Evolutionary conservation across 169 alveolate species (phyloP).

Genomic region (Cryptosporidium sp.): DNA sequence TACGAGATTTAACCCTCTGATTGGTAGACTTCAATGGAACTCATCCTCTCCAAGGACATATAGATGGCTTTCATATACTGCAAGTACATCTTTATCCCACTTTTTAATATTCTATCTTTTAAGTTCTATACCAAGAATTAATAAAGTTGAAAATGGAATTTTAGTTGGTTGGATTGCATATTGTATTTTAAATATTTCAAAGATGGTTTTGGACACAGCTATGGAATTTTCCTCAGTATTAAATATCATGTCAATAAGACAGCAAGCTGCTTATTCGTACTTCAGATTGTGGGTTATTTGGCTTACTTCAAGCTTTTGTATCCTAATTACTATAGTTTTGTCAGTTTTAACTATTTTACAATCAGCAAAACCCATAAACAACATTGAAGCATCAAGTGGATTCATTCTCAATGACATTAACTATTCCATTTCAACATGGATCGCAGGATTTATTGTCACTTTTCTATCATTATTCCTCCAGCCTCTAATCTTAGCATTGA

Average conservation of each 20-base stretch:
- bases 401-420: slow-evolving; percentile 59
- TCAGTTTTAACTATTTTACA: slow-evolving; percentile 58
- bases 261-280: slow-evolving; percentile 60
- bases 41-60: slow-evolving; percentile 61
- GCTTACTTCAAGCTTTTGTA: slow-evolving; percentile 54
- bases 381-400: slow-evolving; percentile 45
- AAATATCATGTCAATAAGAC: slow-evolving; percentile 36
- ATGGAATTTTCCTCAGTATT: slow-evolving; percentile 23
- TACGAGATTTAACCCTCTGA: slow-evolving; percentile 31
- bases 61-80: slow-evolving; percentile 63
- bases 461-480: slow-evolving; percentile 38
- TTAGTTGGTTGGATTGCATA: slow-evolving; percentile 69
- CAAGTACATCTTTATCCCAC: slow-evolving; percentile 61
- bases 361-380: slow-evolving; percentile 43
- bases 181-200: slow-evolving; percentile 58
- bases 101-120: slow-evolving; percentile 50
- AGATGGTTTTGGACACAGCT: slow-evolving; percentile 17
- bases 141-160: slow-evolving; percentile 54
- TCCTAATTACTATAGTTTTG: slow-evolving; percentile 12
- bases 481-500: slow-evolving; percentile 29
- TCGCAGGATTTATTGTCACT: slow-evolving; percentile 50
- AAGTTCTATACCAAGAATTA: slow-evolving; percentile 29
- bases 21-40: slow-evolving; percentile 66
- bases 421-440: slow-evolving; percentile 69
- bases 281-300: slow-evolving; percentile 56